Evolutionary conservation across 768 basidiomycete species (phyloP).

Genomic region (Leccinellum albellum): DNA sequence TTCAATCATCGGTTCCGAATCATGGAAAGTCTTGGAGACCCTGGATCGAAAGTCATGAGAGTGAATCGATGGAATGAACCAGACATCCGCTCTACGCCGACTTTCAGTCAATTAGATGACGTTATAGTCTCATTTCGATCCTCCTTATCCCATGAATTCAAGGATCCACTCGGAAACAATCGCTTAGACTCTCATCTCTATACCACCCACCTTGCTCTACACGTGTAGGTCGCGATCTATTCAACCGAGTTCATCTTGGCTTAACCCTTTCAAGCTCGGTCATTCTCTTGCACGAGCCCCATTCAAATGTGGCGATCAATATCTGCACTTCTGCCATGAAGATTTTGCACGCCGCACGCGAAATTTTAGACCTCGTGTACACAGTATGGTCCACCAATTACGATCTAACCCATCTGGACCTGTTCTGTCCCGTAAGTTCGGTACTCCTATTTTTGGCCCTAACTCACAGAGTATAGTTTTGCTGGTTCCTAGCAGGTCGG

Average conservation of each 20-base stretch:
- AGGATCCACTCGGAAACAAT: slow-evolving; percentile 48
- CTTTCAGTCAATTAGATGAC: slow-evolving; percentile 61
- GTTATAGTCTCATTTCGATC: slow-evolving; percentile 52
- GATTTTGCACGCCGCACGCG: slow-evolving; percentile 62
- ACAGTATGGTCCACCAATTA: slow-evolving; percentile 66
- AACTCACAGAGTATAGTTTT: slow-evolving; percentile 39
- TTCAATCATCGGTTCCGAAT: slow-evolving; percentile 68
- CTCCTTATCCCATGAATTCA: slow-evolving; percentile 55
- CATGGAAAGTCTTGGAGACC: slow-evolving; percentile 57
- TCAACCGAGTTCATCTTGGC: slow-evolving; percentile 36
- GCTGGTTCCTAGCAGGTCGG: slow-evolving; percentile 67
- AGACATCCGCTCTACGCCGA: slow-evolving; percentile 57
- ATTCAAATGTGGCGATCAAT: slow-evolving; percentile 54
- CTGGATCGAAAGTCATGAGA: slow-evolving; percentile 23
- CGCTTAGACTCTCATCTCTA: slow-evolving; percentile 62
- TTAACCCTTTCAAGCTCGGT: slow-evolving; percentile 43
- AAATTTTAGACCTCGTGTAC: slow-evolving; percentile 65
- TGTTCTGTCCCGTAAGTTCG: slow-evolving; percentile 59
- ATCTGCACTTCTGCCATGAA: slow-evolving; percentile 68
- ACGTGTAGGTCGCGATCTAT: slow-evolving; percentile 28
- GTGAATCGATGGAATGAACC: slow-evolving; percentile 39
- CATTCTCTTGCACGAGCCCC: slow-evolving; percentile 74
- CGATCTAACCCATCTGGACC: slow-evolving; percentile 65
- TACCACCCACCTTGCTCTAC: slow-evolving; percentile 28
- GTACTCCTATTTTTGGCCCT: background rate